Conservation (phyloP, 805 yeast species). For the Teunomyces tritomae region DNA sequence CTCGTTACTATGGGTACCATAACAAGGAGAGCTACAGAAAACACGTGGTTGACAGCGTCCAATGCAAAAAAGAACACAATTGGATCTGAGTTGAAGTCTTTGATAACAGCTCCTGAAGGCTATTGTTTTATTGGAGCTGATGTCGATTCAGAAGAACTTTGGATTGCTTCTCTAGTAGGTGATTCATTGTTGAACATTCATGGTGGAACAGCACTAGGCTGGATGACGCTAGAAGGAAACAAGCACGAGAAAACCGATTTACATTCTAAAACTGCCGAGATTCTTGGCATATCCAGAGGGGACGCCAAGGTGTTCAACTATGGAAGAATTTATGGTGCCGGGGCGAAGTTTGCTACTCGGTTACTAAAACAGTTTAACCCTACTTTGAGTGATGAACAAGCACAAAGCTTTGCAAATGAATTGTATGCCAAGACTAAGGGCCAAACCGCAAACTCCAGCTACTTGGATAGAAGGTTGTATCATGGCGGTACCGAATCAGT, state of each 20-base stretch:
- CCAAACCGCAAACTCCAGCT: conserved; percentile 16
- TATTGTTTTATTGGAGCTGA: conserved; percentile 96
- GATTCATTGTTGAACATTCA: conserved; percentile 86
- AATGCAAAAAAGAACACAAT: conserved; percentile 83
- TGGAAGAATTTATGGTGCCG: conserved; percentile 98
- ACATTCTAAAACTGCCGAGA: conserved; percentile 89
- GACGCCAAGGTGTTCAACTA: conserved; percentile 96
- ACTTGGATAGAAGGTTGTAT: conserved; percentile 44
- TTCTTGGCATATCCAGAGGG: conserved; percentile 82
- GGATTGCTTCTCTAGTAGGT: conserved; percentile 96
- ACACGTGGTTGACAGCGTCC: conserved; percentile 96
- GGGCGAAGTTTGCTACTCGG: conserved; percentile 84
- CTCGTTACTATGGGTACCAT: conserved; percentile 94
- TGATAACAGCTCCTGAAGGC: conserved; percentile 83
- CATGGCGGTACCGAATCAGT: conserved; percentile 93
- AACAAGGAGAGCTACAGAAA: conserved; percentile 94
- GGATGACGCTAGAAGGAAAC: conserved; percentile 99
- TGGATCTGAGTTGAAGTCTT: conserved; percentile 91
- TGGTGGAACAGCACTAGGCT: conserved; percentile 95
- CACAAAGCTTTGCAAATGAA: conserved; percentile 58
- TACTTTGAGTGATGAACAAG: conserved; percentile 60
- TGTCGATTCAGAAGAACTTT: conserved; percentile 95
- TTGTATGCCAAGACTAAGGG: conserved; percentile 89
- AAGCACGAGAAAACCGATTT: conserved; percentile 89
- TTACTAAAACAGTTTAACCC: conserved; percentile 83